These are phyloP conservation scores for Symbiodinium natans DNA, from an alignment of 73 alveolate genomes.

Conservation along the genomic window DNA sequence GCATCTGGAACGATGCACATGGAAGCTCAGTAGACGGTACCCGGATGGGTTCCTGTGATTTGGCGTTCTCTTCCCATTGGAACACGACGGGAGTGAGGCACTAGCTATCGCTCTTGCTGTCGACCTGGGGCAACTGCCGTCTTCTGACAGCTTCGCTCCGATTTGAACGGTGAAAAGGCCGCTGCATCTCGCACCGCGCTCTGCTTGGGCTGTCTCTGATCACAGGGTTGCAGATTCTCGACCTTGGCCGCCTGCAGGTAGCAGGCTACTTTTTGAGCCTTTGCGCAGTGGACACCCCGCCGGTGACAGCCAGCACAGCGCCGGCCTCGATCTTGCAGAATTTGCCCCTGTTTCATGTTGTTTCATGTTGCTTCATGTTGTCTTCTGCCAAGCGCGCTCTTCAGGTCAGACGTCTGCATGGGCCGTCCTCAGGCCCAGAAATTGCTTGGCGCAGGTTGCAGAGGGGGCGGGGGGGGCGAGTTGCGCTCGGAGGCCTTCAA, in stretches of 20 bases:
- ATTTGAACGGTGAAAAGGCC: neutral
- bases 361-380: too few relatives aligned
- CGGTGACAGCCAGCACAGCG: neutral
- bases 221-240: too few relatives aligned
- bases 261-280: neutral
- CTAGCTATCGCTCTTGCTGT: neutral
- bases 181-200: too few relatives aligned
- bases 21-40: slow-evolving; percentile 14
- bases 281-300: neutral
- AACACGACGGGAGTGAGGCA: slow-evolving; percentile 2
- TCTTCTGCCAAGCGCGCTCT: too few relatives aligned
- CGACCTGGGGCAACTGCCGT: slow-evolving; percentile 32
- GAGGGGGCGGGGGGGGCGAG: too few relatives aligned
- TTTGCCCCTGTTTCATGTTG: too few relatives aligned
- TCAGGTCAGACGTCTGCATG: too few relatives aligned
- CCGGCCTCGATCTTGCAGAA: too few relatives aligned
- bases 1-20: neutral
- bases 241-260: neutral
- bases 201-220: too few relatives aligned
- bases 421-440: neutral
- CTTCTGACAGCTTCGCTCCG: neutral
- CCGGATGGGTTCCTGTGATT: slow-evolving; percentile 24
- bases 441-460: neutral
- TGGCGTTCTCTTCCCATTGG: slow-evolving; percentile 30
- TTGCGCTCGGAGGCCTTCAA: neutral